Base-by-base conservation (phyloP, 2,329 filamentous ascomycete genomes). In the Phaeomoniella chlamydospora region DNA sequence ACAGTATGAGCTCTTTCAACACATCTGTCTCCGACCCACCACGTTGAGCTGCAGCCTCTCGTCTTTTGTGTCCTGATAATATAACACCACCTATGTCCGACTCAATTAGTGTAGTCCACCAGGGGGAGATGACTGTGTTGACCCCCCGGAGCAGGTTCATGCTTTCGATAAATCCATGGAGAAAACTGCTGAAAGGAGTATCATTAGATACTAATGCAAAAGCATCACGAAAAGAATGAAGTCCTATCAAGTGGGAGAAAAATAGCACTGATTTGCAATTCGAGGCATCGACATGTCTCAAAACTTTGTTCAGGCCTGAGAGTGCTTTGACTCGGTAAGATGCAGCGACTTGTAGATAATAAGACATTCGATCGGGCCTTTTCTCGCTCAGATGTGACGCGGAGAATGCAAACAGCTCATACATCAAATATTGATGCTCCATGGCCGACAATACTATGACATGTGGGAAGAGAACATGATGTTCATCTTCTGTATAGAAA, bases 401-500 rank as follows among this genome's bases (percentile, higher is more conserved):
- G 4, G 47, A 46, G 15, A 43, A 26, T 10, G 48, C 47, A 6
- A 51, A 44, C 12, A 49, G 33, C n/a, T 44, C 35, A 35, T 49
- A 40, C 44, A 48, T 51, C 6, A 51, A 35, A 35, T 47, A 50
- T 4, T 39, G 41, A 26, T 40, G 38, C 12, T 29, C 15, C 3
- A 42, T 18, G 15, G 16, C 39, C 29, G 34, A 31, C 3, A 32
- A 32, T 16, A 42, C 36, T 5, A 37, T 18, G 17, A 12, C 17
- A 13, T 18, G 14, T 9, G 14, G 10, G n/a, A 12, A 17, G 6
- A 18, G 12, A 70, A 55, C 4, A 67, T 33, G 42, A 66, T 55
- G 38, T 69, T 62, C 41, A 69, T 58, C 3, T 67, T 54, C 37
- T 63, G 69, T 1, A 62, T 65, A 2, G 40, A 45, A n/a, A 2